These are phyloP conservation scores for Chaetomium tenue DNA, from an alignment of 495 filamentous ascomycete species.

Conservation along the genomic window DNA sequence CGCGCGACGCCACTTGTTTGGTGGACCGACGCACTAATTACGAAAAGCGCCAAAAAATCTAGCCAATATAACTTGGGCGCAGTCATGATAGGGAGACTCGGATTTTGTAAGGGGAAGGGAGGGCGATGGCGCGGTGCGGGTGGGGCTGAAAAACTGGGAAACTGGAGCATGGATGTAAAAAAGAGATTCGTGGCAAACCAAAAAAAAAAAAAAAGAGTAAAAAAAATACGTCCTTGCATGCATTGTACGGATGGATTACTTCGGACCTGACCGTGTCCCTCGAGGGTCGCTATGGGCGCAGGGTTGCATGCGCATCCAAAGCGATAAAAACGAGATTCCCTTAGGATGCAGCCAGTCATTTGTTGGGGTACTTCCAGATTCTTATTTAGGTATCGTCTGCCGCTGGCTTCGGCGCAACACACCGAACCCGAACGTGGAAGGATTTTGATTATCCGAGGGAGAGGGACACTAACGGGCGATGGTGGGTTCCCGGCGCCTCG, in stretches of 20 bases:
- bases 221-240: background rate
- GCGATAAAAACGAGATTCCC: background rate
- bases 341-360: background rate
- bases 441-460: slow-evolving; percentile 15
- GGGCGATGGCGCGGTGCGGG: background rate
- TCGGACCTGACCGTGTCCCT: no score
- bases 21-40: slow-evolving; percentile 6
- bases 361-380: background rate
- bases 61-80: background rate
- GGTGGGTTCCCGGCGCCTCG: background rate
- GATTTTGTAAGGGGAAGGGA: background rate
- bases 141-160: background rate
- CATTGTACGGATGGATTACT: no score
- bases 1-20: slow-evolving; percentile 1
- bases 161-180: background rate
- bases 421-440: slow-evolving; percentile 6
- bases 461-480: slow-evolving; percentile 6
- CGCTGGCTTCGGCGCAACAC: background rate
- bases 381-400: background rate
- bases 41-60: slow-evolving; percentile 4
- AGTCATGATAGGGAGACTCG: background rate
- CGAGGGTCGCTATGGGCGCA: no score
- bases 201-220: background rate
- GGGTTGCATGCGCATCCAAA: no score
- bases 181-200: background rate